These are phyloP conservation scores for Dothistroma septosporum DNA, from an alignment of 2,329 filamentous ascomycete species.

Conservation along the genomic window DNA sequence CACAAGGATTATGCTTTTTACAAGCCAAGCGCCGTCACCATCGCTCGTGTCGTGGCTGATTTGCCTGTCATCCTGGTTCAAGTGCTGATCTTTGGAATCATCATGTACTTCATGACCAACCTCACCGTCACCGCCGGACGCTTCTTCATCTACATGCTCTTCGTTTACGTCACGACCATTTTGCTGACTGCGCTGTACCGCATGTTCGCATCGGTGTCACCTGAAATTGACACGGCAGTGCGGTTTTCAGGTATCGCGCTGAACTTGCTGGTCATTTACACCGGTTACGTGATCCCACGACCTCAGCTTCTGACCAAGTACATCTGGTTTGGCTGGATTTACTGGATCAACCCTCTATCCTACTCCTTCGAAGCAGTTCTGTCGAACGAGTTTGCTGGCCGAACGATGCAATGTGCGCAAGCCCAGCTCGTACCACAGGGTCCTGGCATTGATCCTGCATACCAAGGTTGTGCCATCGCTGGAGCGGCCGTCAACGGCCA, in stretches of 20 bases:
- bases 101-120: conserved; percentile 63
- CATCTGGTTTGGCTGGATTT: conserved; percentile 65
- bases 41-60: conserved; percentile 60
- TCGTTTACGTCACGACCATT: conserved; percentile 60
- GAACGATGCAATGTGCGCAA: conserved; percentile 55
- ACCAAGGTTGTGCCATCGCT: conserved; percentile 60
- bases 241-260: conserved; percentile 60
- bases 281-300: conserved; percentile 66
- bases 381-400: conserved; percentile 60
- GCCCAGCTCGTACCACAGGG: conserved; percentile 59
- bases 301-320: conserved; percentile 55
- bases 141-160: conserved; percentile 63
- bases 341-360: conserved; percentile 46
- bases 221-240: conserved; percentile 62
- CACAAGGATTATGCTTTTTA: conserved; percentile 68
- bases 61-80: conserved; percentile 58
- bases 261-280: conserved; percentile 60
- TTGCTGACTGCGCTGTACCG: conserved; percentile 62
- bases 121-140: conserved; percentile 57
- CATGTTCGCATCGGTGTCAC: conserved; percentile 61
- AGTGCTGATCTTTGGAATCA: conserved; percentile 57
- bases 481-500: conserved; percentile 53
- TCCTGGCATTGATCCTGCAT: conserved; percentile 50
- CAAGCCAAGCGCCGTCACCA: conserved; percentile 60
- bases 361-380: conserved; percentile 67